phyloP scores from a whole-genome alignment of 495 filamentous ascomycete species.

The Poronia punctata region DNA sequence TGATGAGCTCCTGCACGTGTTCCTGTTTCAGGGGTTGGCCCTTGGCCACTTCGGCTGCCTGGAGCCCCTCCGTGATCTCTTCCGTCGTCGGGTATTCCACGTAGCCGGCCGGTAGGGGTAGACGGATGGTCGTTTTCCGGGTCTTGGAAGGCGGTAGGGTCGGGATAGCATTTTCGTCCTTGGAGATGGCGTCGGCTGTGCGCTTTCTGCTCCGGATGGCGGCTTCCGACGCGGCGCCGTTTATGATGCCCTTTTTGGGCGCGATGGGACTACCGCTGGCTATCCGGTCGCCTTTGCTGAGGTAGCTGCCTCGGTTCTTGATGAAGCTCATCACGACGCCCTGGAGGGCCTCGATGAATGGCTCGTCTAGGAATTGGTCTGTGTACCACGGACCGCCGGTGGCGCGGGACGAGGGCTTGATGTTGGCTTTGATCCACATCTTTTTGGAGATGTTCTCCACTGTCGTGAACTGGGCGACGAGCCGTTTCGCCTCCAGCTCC shows the following conservation, averaged over 20 bases:
- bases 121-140: constrained; percentile 36
- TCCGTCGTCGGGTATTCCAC: constrained; percentile 67
- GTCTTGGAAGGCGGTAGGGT: constrained; percentile 24
- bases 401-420: constrained; percentile 76
- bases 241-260: constrained; percentile 40
- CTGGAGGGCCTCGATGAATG: constrained; percentile 69
- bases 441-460: constrained; percentile 62
- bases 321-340: constrained; percentile 65
- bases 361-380: constrained; percentile 76
- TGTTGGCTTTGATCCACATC: constrained; percentile 73
- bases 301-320: constrained; percentile 60
- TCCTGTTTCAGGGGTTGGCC: constrained; percentile 56
- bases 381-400: constrained; percentile 93
- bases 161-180: constrained; percentile 22
- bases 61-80: constrained; percentile 65
- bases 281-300: constrained; percentile 24
- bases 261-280: constrained; percentile 18
- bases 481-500: constrained; percentile 57
- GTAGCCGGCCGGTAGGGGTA: constrained; percentile 65
- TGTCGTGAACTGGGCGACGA: constrained; percentile 52
- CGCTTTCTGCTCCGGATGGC: constrained; percentile 35
- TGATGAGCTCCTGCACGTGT: constrained; percentile 73
- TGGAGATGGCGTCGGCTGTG: constrained; percentile 36
- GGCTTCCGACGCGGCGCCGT: constrained; percentile 25
- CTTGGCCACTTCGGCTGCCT: constrained; percentile 54